Evolutionary conservation across 2,329 filamentous ascomycete genomes (phyloP), one percentile per base, ranked within the genome.

Genomic region (Xylaria arbuscula): DNA sequence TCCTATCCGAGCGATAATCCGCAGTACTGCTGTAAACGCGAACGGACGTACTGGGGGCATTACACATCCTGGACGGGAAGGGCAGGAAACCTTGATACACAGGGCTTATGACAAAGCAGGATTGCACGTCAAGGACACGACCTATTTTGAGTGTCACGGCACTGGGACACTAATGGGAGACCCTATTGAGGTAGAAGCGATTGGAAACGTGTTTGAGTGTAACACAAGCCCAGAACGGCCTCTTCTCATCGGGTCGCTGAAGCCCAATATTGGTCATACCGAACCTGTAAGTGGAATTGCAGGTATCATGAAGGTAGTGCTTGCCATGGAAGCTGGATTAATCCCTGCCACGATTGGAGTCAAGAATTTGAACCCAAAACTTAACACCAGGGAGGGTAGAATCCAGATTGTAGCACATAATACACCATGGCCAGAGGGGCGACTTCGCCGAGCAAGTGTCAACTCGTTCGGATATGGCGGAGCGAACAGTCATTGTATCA

Each of bases 131-230:
- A 28, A 10, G 22, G 48, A 65, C 0, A 76, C 74, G 0, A 59
- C 19, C 9, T 71, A 70, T 45, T 58, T 74, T 8, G 73, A 75
- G 34, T 72, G 67, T 42, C 72, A 75, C 45, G 72, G 81, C 1
- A 83, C 82, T 0, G 82, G 81, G 0, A 84, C 82, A 2, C 62
- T 64, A 2, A 78, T 76, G 1, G 83, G 82, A 1, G 82, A 84
- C 65, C 79, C 81, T 0, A 70, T 77, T 3, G 82, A 84, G 66
- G 76, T 80, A 1, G 60, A 68, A 2, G 82, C 80, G 5, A 74
- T 82, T 5, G 64, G 70, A 0, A 67, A 61, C 0, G 65, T 73
- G 2, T 66, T 72, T 54, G 45, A 64, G 8, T 34, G 62, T 53
- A 11, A 42, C 63, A 57, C 72, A 15, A 15, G 62, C 15, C 40